Evolutionary conservation across 2,329 filamentous ascomycete genomes (phyloP), one percentile per base, ranked within the genome.

Genomic region (Scleromitrula shiraiana): DNA sequence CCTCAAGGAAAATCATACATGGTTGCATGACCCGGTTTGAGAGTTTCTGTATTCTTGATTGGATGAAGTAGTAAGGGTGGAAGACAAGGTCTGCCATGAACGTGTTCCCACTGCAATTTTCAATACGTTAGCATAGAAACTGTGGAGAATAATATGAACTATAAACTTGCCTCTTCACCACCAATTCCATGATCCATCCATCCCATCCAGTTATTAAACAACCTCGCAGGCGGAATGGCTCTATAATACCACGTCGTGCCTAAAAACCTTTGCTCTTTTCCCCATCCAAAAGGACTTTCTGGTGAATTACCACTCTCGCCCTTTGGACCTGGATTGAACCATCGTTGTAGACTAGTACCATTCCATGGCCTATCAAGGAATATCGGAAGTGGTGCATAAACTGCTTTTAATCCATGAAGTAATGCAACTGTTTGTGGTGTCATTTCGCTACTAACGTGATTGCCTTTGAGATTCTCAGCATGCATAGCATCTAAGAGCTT

Each of bases 401-500:
- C 82, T 4, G 83, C 80, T 67, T 91, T 91, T 41, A 90, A 71
- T 5, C 87, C 85, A 62, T 93, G 85, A 53, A 88, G 77, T 15
- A 91, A 72, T 0, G 84, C 80, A 22, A 83, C 77, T 0, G 83
- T 83, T 47, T 84, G 81, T 0, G 85, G 80, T 51, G 82, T 85
- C 85, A 91, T 89, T 63, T 91, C 86, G 0, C 85, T 85, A 50
- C 83, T 84, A 58, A 90, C 80, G 61, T 88, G 84, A 59, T 85
- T 83, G 53, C 84, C 83, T 12, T 77, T 74, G 53, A 83, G 71
- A 45, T 85, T 86, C 64, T 90, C 87, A 27, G 79, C 74, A 61
- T 91, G 85, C 85, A 90, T 90, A 53, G 82, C 75, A 56, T 87
- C 76, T 27, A 91, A 70, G 2, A 91, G 71, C 23, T 75, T 76